Evolutionary conservation across 805 yeast genomes (phyloP), one percentile per base, ranked within the genome.

Genomic region (Hanseniaspora thailandica): DNA sequence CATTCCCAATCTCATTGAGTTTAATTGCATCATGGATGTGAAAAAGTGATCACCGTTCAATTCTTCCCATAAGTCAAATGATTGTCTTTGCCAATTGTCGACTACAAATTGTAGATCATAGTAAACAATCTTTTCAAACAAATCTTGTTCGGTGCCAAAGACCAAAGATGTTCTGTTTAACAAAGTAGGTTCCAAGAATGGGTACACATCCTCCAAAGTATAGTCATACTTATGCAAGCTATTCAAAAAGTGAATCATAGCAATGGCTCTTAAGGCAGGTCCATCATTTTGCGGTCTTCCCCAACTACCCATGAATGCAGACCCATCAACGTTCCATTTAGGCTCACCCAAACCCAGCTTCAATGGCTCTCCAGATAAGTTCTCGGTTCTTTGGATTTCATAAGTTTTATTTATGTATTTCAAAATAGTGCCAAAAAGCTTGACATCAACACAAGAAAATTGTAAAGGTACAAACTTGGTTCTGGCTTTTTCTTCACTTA

Each of bases 251-350:
- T 75, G 75, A 33, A 77, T 65, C 20, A 82, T 72, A 1, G 95
- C 75, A 51, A 82, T 73, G 8, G 81, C 74, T 60, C 97, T 74
- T 55, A 90, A 71, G 0, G 94, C 89, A 0, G 97, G 96, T 0
- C 97, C 97, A 65, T 90, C 97, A 56, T 87, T 76, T 67, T 90
- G 97, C 1, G 97, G 97, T 59, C 97, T 73, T 2, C 97, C 97
- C 97, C 97, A 90, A 33, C 70, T 64, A 2, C 70, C 81, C 6
- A 65, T 64, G 61, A 84, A 90, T 0, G 84, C 72, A 0, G 77
- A 60, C 19, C 83, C 81, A 63, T 86, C 76, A 5, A 81, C 78
- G 63, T 74, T 64, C 63, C 84, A 90, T 65, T 90, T 90, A 7
- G 97, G 97, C 64, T 90, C 97, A 1, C 97, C 97, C 31, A 89